Conservation (phyloP, 345 rosid genomes). For the Camelina neglecta region DNA sequence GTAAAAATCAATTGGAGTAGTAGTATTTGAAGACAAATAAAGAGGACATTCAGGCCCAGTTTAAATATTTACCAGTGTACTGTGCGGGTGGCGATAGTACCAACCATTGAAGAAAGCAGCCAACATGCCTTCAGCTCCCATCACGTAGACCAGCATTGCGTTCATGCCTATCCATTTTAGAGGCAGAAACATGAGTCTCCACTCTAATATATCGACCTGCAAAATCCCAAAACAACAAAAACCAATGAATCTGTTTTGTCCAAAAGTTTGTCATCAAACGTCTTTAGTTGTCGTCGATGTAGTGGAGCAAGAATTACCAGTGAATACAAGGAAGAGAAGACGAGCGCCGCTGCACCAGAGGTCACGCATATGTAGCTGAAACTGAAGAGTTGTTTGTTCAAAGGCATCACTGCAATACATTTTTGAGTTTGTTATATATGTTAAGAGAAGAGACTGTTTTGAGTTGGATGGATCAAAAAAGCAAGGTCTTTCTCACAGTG, state of each 20-base stretch:
- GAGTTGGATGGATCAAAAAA: constrained; percentile 6
- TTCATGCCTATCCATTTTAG: constrained; percentile 94
- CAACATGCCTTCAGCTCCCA: constrained; percentile 94
- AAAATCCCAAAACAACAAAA: background rate
- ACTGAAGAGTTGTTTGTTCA: constrained; percentile 80
- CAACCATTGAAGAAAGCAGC: constrained; percentile 90
- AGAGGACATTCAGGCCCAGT: background rate
- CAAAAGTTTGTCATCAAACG: constrained; percentile 7
- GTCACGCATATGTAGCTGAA: constrained; percentile 86
- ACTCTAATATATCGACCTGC: constrained; percentile 71
- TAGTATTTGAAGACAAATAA: background rate
- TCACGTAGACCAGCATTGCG: constrained; percentile 90
- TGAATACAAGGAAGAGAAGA: constrained; percentile 67
- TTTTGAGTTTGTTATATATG: constrained; percentile 3
- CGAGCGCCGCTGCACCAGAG: constrained; percentile 79
- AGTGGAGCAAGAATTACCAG: constrained; percentile 52
- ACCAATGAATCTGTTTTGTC: background rate
- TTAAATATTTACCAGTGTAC: constrained; percentile 55
- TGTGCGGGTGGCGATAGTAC: constrained; percentile 72
- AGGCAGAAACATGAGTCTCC: constrained; percentile 59
- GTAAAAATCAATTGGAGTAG: background rate
- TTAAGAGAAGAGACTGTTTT: constrained; percentile 4
- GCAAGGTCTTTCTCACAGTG: constrained; percentile 58
- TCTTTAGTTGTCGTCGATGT: background rate
- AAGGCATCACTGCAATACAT: constrained; percentile 67